These are phyloP conservation scores for Orychophragmus violaceus DNA, from an alignment of 345 rosid species.

Conservation along the genomic window DNA sequence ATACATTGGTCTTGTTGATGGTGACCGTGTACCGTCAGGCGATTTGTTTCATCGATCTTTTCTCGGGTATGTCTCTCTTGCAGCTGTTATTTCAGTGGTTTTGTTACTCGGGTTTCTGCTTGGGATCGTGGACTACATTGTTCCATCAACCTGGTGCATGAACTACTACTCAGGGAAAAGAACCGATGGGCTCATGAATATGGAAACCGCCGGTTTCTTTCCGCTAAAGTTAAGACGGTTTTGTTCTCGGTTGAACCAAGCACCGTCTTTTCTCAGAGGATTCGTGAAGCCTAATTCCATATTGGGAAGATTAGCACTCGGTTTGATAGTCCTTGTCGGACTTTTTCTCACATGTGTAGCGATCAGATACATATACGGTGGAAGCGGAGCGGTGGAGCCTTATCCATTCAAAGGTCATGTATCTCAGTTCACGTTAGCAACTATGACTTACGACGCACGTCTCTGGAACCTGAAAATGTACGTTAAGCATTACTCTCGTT, in stretches of 20 bases:
- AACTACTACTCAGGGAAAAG: slow-evolving; percentile 54
- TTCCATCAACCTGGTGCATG: slow-evolving; percentile 79
- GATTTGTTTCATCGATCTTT: slow-evolving; percentile 43
- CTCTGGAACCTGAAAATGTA: slow-evolving; percentile 97
- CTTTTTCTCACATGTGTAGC: slow-evolving; percentile 50
- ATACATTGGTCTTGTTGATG: slow-evolving; percentile 83
- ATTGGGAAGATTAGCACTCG: slow-evolving; percentile 48
- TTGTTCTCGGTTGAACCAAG: slow-evolving; percentile 66
- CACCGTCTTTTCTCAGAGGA: slow-evolving; percentile 51
- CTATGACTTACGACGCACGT: slow-evolving; percentile 97
- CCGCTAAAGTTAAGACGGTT: slow-evolving; percentile 58
- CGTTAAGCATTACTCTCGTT: slow-evolving; percentile 85
- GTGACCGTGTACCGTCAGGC: slow-evolving; percentile 84
- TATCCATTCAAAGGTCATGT: slow-evolving; percentile 57
- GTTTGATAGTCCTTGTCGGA: slow-evolving; percentile 43
- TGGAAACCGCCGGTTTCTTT: slow-evolving; percentile 45
- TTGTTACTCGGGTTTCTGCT: slow-evolving; percentile 55
- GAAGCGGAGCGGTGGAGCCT: slow-evolving; percentile 69
- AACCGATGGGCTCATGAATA: slow-evolving; percentile 34
- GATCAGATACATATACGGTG: slow-evolving; percentile 58
- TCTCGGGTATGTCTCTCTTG: slow-evolving; percentile 67
- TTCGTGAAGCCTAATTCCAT: slow-evolving; percentile 46
- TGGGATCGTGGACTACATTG: slow-evolving; percentile 69
- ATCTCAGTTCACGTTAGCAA: slow-evolving; percentile 82
- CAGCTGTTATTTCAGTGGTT: slow-evolving; percentile 45